These are phyloP conservation scores for Eimeria brunetti DNA, from an alignment of 169 alveolate species.

Conservation along the genomic window DNA sequence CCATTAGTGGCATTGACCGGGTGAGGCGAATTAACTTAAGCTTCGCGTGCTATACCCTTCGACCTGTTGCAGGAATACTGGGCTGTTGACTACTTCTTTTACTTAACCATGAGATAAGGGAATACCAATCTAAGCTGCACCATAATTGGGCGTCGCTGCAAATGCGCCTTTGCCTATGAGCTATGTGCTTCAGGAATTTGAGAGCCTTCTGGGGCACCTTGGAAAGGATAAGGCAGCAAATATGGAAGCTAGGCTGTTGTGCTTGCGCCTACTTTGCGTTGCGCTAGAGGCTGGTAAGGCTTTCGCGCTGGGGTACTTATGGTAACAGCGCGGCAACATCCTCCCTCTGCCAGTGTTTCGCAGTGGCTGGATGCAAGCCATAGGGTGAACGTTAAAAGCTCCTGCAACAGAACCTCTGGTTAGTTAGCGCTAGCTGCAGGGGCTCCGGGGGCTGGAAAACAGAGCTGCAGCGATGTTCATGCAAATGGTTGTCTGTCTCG, in stretches of 20 bases:
- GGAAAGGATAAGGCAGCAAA: constrained; percentile 23
- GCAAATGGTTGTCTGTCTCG: background rate
- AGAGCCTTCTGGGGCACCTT: constrained; percentile 28
- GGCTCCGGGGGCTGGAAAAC: background rate
- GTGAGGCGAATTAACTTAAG: background rate
- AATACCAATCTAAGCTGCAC: background rate
- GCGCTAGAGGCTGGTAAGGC: constrained; percentile 49
- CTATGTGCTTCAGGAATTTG: constrained; percentile 15
- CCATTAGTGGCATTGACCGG: constrained; percentile 55
- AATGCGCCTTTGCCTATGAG: background rate
- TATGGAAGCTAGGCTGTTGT: constrained; percentile 43
- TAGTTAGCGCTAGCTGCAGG: background rate
- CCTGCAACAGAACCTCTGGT: background rate
- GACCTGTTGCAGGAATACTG: background rate
- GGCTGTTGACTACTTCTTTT: background rate
- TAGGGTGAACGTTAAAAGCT: background rate
- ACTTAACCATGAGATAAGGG: background rate
- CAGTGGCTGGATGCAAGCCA: background rate
- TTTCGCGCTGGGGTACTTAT: background rate
- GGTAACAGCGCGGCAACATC: background rate
- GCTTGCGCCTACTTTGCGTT: constrained; percentile 47
- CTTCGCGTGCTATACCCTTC: background rate
- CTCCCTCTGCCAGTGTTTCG: background rate
- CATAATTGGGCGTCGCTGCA: background rate
- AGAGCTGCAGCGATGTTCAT: constrained; percentile 10